These are phyloP conservation scores for Lasiodiplodia citricola DNA, from an alignment of 2,329 filamentous ascomycete species.

Conservation along the genomic window DNA sequence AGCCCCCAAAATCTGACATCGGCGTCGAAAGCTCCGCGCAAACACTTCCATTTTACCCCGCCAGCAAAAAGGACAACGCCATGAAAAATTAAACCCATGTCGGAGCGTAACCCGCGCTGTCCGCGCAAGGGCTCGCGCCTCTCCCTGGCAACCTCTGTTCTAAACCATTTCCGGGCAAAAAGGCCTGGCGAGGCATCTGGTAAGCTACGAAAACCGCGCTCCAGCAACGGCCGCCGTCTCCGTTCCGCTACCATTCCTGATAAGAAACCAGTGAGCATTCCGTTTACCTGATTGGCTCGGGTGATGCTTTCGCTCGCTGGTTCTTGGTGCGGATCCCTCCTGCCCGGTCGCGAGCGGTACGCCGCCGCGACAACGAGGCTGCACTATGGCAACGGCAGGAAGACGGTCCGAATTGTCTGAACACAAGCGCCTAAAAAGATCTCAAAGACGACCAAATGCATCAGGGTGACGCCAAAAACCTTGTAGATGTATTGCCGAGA, in stretches of 20 bases:
- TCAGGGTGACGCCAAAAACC: too few relatives aligned
- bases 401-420: too few relatives aligned
- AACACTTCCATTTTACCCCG: neutral
- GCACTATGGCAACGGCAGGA: neutral
- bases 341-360: too few relatives aligned
- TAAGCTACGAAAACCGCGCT: neutral
- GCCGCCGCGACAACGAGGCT: neutral
- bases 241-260: neutral
- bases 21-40: neutral
- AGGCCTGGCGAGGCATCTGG: neutral
- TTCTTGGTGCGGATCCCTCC: too few relatives aligned
- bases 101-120: neutral
- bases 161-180: neutral
- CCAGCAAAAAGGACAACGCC: neutral
- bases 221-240: neutral
- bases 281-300: neutral
- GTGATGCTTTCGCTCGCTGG: neutral
- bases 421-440: too few relatives aligned
- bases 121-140: neutral
- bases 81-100: neutral
- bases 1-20: neutral
- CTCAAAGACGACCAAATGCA: too few relatives aligned
- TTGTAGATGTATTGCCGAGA: too few relatives aligned
- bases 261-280: neutral
- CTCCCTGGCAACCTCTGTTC: neutral